A percentile compares a stretch with the other conserved stretches of the same genome.
Evolutionary conservation across 768 basidiomycete species (phyloP).

Genomic region (Boletus speciosus): DNA sequence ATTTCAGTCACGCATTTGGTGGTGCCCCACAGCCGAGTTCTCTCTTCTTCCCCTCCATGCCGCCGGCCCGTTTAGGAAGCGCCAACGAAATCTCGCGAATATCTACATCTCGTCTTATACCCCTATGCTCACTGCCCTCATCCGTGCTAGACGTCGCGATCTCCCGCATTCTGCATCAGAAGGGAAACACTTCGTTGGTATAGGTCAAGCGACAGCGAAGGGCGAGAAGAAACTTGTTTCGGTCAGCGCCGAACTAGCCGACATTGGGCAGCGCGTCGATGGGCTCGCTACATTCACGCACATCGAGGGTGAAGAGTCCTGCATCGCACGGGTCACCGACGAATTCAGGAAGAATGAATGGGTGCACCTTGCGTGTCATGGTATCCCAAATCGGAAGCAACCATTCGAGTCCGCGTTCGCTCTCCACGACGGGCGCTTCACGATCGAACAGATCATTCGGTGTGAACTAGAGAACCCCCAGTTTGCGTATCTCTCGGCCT

Average conservation of each 20-base stretch:
- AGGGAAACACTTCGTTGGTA: not conserved
- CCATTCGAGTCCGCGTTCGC: conserved; percentile 20
- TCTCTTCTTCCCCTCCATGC: not conserved
- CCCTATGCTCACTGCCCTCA: conserved; percentile 9
- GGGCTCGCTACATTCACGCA: not conserved
- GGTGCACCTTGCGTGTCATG: conserved; percentile 30
- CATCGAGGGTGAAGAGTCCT: not conserved
- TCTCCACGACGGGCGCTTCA: conserved; percentile 6
- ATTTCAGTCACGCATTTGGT: not conserved
- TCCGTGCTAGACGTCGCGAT: not conserved
- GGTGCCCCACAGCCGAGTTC: not conserved
- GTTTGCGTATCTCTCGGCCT: conserved; percentile 24
- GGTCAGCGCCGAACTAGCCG: not conserved
- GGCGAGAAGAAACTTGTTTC: not conserved
- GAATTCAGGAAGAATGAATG: conserved; percentile 3
- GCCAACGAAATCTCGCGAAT: conserved; percentile 1
- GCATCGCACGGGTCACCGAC: not conserved
- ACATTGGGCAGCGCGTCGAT: not conserved
- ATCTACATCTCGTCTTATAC: conserved; percentile 18
- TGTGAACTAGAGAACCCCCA: conserved; percentile 3
- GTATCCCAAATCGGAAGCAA: not conserved
- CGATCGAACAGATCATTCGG: conserved; percentile 6
- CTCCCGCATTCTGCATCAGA: not conserved
- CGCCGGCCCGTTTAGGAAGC: not conserved
- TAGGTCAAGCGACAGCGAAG: not conserved